Evolutionary conservation across 495 filamentous ascomycete genomes (phyloP), one percentile per base, ranked within the genome.

Genomic region (Sabuloglossum arenarium): DNA sequence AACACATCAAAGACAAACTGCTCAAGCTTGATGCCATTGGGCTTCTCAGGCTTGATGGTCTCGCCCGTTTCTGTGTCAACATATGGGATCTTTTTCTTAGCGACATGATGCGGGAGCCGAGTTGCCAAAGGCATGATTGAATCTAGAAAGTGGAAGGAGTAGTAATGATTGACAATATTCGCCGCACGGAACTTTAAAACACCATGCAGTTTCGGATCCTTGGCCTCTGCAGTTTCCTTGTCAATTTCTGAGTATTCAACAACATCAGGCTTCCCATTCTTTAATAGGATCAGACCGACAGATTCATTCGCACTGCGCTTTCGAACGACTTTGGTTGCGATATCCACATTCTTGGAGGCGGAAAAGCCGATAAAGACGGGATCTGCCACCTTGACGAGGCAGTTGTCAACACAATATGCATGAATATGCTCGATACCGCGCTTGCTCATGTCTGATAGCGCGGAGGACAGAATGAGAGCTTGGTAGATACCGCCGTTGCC

Each of bases 141-240:
- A 66, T 94, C 84, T 52, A 99, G 75, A 74, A 96, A 99, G 56
- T 78, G 73, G 75, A 88, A 93, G 32, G 84, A 89, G 74, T 99
- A 99, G 77, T 96, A 99, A 75, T 99, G 91, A 76, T 99, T 99
- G 70, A 99, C 91, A 59, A 99, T 99, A 71, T 99, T 99, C 60
- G 89, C 91, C 53, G 91, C 90, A 45, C 91, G 82, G 81, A 94
- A 96, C 71, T 87, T 94, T 65, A 99, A 78, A 54, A 97, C 73
- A 46, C 79, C 79, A 1, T 76, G 74, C 63, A 97, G 81, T 67
- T 86, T 84, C 55, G 84, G 74, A 66, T 99, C 91, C 66, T 83
- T 79, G 60, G 88, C 89, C 65, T 94, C 88, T 34, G 90, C 83
- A 1, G 84, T 87, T 50, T 77, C 80, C 58, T 80, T 69, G 74